Conservation (phyloP, 2,329 filamentous ascomycete species). For the Raffaelea arxii region DNA sequence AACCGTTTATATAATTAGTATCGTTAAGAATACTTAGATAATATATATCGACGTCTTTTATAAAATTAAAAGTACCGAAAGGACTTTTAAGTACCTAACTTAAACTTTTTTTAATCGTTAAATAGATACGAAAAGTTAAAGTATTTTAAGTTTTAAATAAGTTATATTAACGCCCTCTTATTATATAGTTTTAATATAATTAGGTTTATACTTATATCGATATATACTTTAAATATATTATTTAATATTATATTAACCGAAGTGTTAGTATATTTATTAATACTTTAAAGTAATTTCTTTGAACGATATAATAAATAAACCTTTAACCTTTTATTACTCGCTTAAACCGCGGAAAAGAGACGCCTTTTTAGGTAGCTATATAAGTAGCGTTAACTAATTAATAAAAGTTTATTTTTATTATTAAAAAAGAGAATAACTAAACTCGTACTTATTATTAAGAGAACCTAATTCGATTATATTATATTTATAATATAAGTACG, state of each 20-base stretch:
- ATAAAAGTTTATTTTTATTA: conserved; percentile 1
- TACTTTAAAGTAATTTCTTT: background rate
- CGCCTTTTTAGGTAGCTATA: background rate
- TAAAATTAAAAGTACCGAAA: background rate
- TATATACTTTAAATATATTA: background rate
- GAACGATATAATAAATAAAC: background rate
- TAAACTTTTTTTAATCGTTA: background rate
- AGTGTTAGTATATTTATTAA: background rate
- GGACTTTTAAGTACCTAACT: background rate
- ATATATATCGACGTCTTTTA: background rate
- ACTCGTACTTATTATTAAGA: background rate
- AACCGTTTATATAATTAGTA: background rate
- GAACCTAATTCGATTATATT: background rate
- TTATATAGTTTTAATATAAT: conserved; percentile 1
- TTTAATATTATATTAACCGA: background rate
- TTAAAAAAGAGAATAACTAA: too few relatives aligned
- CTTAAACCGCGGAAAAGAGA: too few relatives aligned
- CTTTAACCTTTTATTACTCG: background rate
- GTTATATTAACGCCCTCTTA: background rate
- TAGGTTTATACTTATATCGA: background rate
- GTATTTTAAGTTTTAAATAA: background rate
- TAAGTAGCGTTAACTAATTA: background rate
- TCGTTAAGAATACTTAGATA: background rate
- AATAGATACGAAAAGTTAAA: background rate
- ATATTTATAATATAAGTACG: background rate